Base-by-base conservation (phyloP, 192 early-diverging fungal genomes). In the Podila epicladia region DNA sequence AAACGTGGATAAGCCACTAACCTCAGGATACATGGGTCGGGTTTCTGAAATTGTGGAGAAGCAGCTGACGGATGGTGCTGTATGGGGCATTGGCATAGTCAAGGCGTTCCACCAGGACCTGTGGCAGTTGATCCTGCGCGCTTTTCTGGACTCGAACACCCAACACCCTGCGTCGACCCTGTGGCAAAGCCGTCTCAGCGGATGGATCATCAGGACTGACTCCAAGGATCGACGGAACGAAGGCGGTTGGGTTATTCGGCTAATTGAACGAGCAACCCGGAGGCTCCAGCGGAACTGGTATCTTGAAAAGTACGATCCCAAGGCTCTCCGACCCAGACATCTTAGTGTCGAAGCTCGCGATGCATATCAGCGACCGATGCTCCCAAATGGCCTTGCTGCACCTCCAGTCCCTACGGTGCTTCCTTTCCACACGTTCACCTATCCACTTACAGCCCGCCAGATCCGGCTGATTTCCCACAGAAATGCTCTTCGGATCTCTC, bases 361-460 rank as follows among this genome's bases (percentile, higher is more conserved):
- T 59, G 26, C 49, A 11, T 73, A 75, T 55, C 69, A 82, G 74
- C 74, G 76, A 60, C 80, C 72, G n/a, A 71, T 70, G 70, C 62
- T 80, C 12, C 77, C 77, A 0, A 32, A 58, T 32, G 71, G 77
- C n/a, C 73, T 91, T 67, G 65, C 85, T 0, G 87, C 91, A 31
- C 91, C 91, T 19, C 80, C 84, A 1, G 91, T 96, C 11, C 95
- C 95, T 0, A 97, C 95, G 0, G 95, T 98, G 22, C 83, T 97
- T 24, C 97, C 97, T 19, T 98, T 97, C 86, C 95, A 97, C 82
- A 97, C 96, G 0, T 98, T 98, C 74, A 97, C 95, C 9, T 97
- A 97, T 71, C 91, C 95, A n/a, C 84, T 98, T 29, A 86, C 87
- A 13, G 88, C 94, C 19, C 89, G 92, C 61, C 94, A 96, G 85